Evolutionary conservation across 257 asterid species (phyloP).

Genomic region (Parsonsia alboflavescens): DNA sequence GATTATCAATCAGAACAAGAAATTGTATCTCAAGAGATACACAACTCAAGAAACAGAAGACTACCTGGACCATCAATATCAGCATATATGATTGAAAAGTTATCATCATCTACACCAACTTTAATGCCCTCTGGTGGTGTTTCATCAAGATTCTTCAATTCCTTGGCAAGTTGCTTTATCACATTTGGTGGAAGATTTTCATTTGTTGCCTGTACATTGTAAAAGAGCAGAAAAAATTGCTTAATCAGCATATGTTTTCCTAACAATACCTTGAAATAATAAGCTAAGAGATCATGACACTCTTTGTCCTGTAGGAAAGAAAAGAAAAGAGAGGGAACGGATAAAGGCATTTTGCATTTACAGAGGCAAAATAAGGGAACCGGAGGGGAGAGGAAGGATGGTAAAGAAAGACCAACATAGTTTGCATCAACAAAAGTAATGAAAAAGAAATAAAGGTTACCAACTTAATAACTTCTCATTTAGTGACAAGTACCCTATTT

Average conservation of each 20-base stretch:
- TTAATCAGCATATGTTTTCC: not conserved
- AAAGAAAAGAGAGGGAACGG: not conserved
- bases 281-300: not conserved
- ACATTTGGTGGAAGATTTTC: conserved; percentile 97
- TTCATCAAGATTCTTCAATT: conserved; percentile 89
- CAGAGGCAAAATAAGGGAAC: not conserved
- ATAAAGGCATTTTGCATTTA: not conserved
- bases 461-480: not conserved
- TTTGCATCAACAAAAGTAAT: not conserved
- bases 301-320: not conserved
- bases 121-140: conserved; percentile 98
- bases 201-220: conserved; percentile 59
- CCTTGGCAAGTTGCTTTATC: conserved; percentile 83
- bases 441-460: not conserved
- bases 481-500: not conserved
- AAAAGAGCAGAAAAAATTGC: not conserved
- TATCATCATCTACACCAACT: conserved; percentile 86
- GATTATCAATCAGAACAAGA: conserved; percentile 20
- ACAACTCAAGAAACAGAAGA: conserved; percentile 1
- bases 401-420: not conserved
- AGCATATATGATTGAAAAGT: conserved; percentile 79
- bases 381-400: not conserved
- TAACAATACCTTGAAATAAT: not conserved
- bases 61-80: conserved; percentile 98
- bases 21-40: conserved; percentile 6